Conservation (phyloP, 1,284 basidiomycete species). For the Puccinia novopanici region DNA sequence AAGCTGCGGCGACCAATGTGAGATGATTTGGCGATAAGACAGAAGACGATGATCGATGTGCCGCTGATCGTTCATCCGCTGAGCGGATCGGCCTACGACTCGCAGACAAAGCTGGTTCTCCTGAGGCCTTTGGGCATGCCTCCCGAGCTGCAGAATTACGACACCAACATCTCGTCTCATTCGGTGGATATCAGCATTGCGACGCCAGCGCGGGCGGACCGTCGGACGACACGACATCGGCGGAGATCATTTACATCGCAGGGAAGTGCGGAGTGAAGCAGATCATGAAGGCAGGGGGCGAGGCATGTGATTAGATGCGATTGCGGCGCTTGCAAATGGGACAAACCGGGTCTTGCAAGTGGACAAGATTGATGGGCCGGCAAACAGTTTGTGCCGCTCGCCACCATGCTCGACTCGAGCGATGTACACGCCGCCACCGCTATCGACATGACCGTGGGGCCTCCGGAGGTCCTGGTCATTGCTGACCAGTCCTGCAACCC, state of each 20-base stretch:
- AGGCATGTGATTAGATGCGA: too few species aligned
- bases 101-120: conserved; percentile 60
- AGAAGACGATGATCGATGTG: conserved; percentile 61
- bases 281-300: too few species aligned
- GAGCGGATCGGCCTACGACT: too few species aligned
- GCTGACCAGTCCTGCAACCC: conserved; percentile 84
- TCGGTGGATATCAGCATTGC: too few species aligned
- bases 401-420: conserved; percentile 75
- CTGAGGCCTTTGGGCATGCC: conserved; percentile 68
- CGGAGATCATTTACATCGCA: too few species aligned
- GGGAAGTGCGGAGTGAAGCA: too few species aligned
- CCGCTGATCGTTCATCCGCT: conserved; percentile 70
- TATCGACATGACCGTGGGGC: conserved; percentile 99
- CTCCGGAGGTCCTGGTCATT: conserved; percentile 92
- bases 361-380: conserved; percentile 93
- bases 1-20: conserved; percentile 8
- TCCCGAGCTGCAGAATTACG: conserved; percentile 61
- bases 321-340: too few species aligned
- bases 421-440: conserved; percentile 93
- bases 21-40: neutral
- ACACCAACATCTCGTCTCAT: conserved; percentile 68
- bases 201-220: too few species aligned
- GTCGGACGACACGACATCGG: too few species aligned
- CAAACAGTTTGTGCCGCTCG: conserved; percentile 87
- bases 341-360: too few species aligned